Percentiles rank a stretch among this genome's conserved stretches.
phyloP scores from a whole-genome alignment of 345 rosid genomes.

The Tarenaya hassleriana region DNA sequence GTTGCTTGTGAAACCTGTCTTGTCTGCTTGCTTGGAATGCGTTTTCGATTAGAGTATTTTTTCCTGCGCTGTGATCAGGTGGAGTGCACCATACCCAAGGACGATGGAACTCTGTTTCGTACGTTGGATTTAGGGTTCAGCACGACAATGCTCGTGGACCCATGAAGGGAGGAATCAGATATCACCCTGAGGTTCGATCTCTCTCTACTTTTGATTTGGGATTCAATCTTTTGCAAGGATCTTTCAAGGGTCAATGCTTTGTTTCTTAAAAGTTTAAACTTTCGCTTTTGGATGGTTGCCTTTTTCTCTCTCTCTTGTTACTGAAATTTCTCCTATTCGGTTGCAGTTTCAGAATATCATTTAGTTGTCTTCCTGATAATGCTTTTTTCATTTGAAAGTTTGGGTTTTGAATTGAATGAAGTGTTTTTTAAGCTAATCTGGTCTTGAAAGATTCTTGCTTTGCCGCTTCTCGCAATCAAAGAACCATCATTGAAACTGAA shows the following conservation, averaged over 20 bases:
- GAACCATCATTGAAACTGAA: too few relatives aligned
- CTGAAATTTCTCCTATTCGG: too few relatives aligned
- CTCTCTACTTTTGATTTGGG: background rate
- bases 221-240: background rate
- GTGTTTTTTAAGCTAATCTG: too few relatives aligned
- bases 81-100: slow-evolving; percentile 90
- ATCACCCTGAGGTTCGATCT: slow-evolving; percentile 76
- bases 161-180: slow-evolving; percentile 98
- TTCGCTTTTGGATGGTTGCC: background rate
- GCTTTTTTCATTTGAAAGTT: too few relatives aligned
- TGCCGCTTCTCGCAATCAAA: too few relatives aligned
- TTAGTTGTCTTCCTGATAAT: too few relatives aligned
- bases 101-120: slow-evolving; percentile 86
- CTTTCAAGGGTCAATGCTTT: too few relatives aligned
- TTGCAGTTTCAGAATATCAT: too few relatives aligned
- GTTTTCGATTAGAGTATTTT: too few relatives aligned
- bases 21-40: slow-evolving; percentile 12
- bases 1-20: background rate
- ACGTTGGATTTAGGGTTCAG: slow-evolving; percentile 89
- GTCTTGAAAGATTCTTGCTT: too few relatives aligned
- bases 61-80: slow-evolving; percentile 43
- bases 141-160: slow-evolving; percentile 99
- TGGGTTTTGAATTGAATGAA: too few relatives aligned
- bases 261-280: background rate
- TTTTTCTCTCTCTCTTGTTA: background rate